A percentile compares a stretch with the other conserved stretches of the same genome.
These are phyloP conservation scores for Cymbopogon flexuosus DNA, from an alignment of 202 grass and related monocot genomes.

Conservation along the genomic window DNA sequence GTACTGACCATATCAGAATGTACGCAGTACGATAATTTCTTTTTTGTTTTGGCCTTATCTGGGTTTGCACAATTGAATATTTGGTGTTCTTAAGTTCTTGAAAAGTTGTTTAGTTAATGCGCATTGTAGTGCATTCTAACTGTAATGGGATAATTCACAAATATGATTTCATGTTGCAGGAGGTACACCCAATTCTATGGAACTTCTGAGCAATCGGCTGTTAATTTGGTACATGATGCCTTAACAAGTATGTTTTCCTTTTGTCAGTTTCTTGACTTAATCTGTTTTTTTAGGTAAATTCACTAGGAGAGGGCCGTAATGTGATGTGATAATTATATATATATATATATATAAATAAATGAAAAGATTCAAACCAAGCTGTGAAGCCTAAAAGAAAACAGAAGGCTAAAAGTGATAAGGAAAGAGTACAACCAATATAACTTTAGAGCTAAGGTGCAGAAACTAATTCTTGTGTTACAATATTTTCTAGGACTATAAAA, in stretches of 20 bases:
- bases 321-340: not conserved
- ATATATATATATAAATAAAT: not conserved
- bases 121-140: not conserved
- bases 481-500: not conserved
- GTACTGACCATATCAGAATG: not conserved
- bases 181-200: slow-evolving; percentile 97
- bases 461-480: not conserved
- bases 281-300: not conserved
- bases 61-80: not conserved
- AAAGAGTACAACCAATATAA: not conserved
- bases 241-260: slow-evolving; percentile 71
- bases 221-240: slow-evolving; percentile 94
- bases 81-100: not conserved
- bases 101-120: not conserved
- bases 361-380: not conserved
- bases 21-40: not conserved
- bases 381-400: not conserved
- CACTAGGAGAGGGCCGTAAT: not conserved
- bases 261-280: slow-evolving; percentile 10
- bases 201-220: slow-evolving; percentile 77
- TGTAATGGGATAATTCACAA: slow-evolving; percentile 5
- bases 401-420: not conserved
- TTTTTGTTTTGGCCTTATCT: slow-evolving; percentile 5
- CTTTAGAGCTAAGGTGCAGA: not conserved
- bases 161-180: slow-evolving; percentile 50